phyloP scores from a whole-genome alignment of 169 alveolate genomes.

The Eimeria acervulina region DNA sequence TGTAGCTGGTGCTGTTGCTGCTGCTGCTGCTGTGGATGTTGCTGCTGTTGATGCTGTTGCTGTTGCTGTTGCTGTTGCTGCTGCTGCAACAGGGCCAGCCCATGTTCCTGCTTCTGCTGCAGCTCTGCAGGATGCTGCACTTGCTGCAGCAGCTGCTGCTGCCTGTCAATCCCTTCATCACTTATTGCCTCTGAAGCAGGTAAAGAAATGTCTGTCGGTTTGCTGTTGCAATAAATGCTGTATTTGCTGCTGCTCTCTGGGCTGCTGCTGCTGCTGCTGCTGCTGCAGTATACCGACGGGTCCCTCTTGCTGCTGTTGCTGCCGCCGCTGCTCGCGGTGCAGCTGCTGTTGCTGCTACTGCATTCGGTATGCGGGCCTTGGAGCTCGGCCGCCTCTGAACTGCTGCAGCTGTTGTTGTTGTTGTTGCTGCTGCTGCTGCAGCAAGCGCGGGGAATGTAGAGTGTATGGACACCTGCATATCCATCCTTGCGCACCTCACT shows the following conservation, averaged over 20 bases:
- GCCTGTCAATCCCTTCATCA: neutral
- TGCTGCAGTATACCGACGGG: neutral
- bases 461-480: neutral
- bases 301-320: slow-evolving; percentile 9
- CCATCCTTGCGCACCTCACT: neutral
- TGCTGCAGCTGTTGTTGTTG: neutral
- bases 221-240: neutral
- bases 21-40: neutral
- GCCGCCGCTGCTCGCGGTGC: neutral
- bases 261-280: too few relatives aligned
- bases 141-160: slow-evolving; percentile 21
- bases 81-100: too few relatives aligned
- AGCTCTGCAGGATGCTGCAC: neutral
- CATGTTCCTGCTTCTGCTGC: slow-evolving; percentile 3
- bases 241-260: slow-evolving; percentile 9
- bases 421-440: slow-evolving; percentile 9
- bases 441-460: neutral
- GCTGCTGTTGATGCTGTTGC: too few relatives aligned
- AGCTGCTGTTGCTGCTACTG: too few relatives aligned
- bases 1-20: slow-evolving; percentile 8
- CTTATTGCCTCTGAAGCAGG: neutral
- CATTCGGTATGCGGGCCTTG: too few relatives aligned
- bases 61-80: too few relatives aligned
- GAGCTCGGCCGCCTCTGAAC: too few relatives aligned
- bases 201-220: neutral